Evolutionary conservation across 805 yeast genomes (phyloP), one percentile per base, ranked within the genome.

Genomic region (Huiozyma sinensis): DNA sequence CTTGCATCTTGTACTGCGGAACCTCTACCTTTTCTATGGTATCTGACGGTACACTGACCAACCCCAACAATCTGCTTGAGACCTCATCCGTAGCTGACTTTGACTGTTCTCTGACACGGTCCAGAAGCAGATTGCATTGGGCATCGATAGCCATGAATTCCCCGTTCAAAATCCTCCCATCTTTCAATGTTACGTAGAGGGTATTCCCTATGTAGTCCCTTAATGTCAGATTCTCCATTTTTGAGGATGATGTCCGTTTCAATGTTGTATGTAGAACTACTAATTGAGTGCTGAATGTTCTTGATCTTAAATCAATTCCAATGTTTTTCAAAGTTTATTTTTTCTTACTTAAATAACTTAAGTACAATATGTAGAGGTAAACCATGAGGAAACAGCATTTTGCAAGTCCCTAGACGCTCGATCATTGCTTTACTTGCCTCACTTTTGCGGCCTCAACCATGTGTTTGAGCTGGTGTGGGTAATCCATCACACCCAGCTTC

Each of bases 401-500:
- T 7, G 40, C 33, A 31, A 31, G 9, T 4, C 33, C 9, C 9
- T 9, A 31, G 33, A 31, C n/a, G 2, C 33, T 31, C 33, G 5
- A 9, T 31, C n/a, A 31, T 11, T 41, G 33, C 28, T 24, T 13
- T 24, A n/a, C 31, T 35, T 40, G 43, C 30, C 41, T 47, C 6
- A 42, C 43, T 11, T 42, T 43, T 1, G 52, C 50, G 1, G 49
- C 50, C 17, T 54, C 53, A 29, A 66, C 61, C 76, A 75, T 70
- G 30, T 53, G 61, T 39, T 61, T 57, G 51, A 83, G 70, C 54
- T 81, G 72, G 74, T 79, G 70, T 13, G 89, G 88, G 52, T 75
- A 76, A 58, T 83, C 90, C 54, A 73, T 57, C 49, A 65, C 66
- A 47, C 70, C 83, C 58, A 83, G 63, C 36, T 69, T 68, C 24